Conservation (phyloP, 305 asterid species). For the Solanum chacoense region DNA sequence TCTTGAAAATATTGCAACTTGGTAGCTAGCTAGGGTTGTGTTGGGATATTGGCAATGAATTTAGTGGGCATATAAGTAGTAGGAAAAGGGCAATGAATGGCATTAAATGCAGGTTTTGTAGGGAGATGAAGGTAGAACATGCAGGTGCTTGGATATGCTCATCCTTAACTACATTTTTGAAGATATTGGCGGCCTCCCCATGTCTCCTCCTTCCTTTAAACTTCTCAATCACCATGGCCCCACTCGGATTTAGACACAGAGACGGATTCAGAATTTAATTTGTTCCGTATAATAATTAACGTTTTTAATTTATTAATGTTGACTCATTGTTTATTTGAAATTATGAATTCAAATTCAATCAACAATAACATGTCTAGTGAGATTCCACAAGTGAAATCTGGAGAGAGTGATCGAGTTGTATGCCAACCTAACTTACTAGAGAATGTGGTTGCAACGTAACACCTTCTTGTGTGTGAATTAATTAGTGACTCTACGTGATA, state of each 20-base stretch:
- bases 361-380: not conserved
- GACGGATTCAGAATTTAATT: not conserved
- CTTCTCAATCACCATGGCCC: not conserved
- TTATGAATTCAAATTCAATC: not conserved
- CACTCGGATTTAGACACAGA: not conserved
- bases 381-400: not conserved
- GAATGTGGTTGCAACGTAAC: not conserved
- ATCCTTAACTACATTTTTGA: conserved; percentile 23
- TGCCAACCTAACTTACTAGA: not conserved
- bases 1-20: not conserved
- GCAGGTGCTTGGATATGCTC: conserved; percentile 36
- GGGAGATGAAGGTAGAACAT: conserved; percentile 43
- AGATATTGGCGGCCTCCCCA: conserved; percentile 29
- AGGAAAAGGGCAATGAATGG: conserved; percentile 10
- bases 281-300: not conserved
- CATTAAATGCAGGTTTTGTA: conserved; percentile 48
- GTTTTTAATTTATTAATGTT: not conserved
- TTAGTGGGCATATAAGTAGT: conserved; percentile 7
- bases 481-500: not conserved
- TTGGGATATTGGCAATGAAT: conserved; percentile 2
- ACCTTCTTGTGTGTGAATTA: not conserved
- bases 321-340: not conserved
- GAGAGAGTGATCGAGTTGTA: not conserved
- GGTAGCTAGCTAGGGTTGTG: not conserved
- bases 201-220: conserved; percentile 18